Conservation (phyloP, 202 grass and related monocot genomes). For the Setaria italica region DNA sequence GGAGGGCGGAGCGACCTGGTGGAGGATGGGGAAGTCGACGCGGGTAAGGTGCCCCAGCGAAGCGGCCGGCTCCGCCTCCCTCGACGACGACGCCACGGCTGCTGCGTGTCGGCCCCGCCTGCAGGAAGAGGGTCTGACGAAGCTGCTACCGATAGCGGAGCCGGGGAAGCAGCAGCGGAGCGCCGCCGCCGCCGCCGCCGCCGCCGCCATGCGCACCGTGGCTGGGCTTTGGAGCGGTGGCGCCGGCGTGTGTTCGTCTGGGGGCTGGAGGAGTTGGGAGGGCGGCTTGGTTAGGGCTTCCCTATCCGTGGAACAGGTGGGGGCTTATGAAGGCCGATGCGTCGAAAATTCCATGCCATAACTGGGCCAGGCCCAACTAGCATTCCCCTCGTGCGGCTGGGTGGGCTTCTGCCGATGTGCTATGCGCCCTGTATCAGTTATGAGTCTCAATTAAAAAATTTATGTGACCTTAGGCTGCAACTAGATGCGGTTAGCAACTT, state of each 20-base stretch:
- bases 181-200: conserved; percentile 12
- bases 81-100: conserved; percentile 18
- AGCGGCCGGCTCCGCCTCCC: conserved; percentile 13
- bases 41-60: conserved; percentile 68
- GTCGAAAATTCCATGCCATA: too few relatives aligned
- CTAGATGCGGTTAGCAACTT: too few relatives aligned
- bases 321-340: too few relatives aligned
- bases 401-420: too few relatives aligned
- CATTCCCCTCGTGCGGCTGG: too few relatives aligned
- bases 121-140: not conserved
- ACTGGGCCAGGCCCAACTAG: too few relatives aligned
- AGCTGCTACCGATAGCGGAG: not conserved
- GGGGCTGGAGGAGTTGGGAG: not conserved
- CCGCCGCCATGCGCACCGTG: conserved; percentile 18
- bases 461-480: too few relatives aligned
- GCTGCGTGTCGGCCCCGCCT: not conserved
- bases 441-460: too few relatives aligned
- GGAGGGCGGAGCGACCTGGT: conserved; percentile 50
- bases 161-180: conserved; percentile 9
- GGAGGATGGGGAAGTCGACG: conserved; percentile 77
- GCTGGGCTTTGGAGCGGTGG: not conserved
- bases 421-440: too few relatives aligned
- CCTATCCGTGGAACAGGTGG: too few relatives aligned
- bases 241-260: not conserved
- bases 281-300: too few relatives aligned